Base-by-base conservation (phyloP, 2,329 filamentous ascomycete genomes). In the Colletotrichum tropicicola region DNA sequence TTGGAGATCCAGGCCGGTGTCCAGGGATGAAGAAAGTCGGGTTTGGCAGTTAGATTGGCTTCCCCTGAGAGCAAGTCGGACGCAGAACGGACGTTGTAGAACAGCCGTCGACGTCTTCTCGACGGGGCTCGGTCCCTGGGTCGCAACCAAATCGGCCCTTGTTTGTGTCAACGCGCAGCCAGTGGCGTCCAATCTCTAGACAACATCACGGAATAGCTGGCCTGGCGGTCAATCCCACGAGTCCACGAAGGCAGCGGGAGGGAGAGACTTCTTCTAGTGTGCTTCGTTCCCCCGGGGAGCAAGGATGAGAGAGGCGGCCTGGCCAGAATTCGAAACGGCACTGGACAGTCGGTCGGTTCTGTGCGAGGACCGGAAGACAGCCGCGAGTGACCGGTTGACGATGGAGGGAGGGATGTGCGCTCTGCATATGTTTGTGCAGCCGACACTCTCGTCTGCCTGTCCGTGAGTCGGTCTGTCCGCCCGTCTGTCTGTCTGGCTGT, bases 151-250 rank as follows among this genome's bases (percentile, higher is more conserved):
- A 30, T 41, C 44, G 44, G 23, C 7, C 28, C 44, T 62, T 44
- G 49, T 59, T 32, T 47, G 19, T 62, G 62, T 62, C 57, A 65
- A 65, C 62, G 51, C 57, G 57, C 62, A 62, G 37, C 21, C 43
- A 43, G 62, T 56, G 58, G 62, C 62, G 62, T 62, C 58, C 44
- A 17, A 37, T 39, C 17, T 62, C 47, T 39, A 25, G 35, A 51
- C 44, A 55, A 41, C n/a, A 52, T 30, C 5, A 51, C 19, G 30
- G 37, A 32, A 55, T 54, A 48, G 27, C 27, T 53, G 56, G 19
- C 30, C 21, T 13, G 48, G 48, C n/a, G 47, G 27, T 27, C n/a
- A 27, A 49, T 54, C 32, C 32, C 32, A 35, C 32, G 10, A 43
- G 39, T 28, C 44, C 43, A 39, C 25, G 15, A 27, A 17, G 6